phyloP scores from a whole-genome alignment of 2,329 filamentous ascomycete genomes.

The Stagonosporopsis chrysanthemi region DNA sequence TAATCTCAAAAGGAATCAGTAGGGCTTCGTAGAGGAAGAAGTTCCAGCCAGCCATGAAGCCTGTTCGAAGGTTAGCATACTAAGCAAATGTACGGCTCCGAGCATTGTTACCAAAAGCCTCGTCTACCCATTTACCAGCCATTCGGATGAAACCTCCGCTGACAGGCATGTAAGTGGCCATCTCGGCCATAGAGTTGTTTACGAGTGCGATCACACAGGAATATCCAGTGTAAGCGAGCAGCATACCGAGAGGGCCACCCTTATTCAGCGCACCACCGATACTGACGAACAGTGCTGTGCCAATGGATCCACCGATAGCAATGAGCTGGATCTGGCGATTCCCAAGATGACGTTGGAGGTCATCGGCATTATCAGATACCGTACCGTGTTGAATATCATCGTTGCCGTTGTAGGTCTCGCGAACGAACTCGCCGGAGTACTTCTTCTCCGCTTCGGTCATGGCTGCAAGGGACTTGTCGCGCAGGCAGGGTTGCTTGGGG shows the following conservation, averaged over 20 bases:
- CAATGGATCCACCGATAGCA: slow-evolving; percentile 52
- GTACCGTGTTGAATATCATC: slow-evolving; percentile 40
- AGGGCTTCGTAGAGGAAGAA: slow-evolving; percentile 61
- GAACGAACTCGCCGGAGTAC: slow-evolving; percentile 42
- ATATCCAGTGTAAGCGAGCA: slow-evolving; percentile 67
- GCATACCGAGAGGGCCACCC: slow-evolving; percentile 61
- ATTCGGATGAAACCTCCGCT: slow-evolving; percentile 70
- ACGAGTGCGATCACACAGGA: slow-evolving; percentile 64
- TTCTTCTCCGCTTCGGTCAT: slow-evolving; percentile 43
- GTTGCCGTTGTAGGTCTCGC: slow-evolving; percentile 29
- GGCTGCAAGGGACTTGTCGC: slow-evolving; percentile 34
- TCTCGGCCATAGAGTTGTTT: slow-evolving; percentile 72
- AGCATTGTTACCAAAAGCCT: slow-evolving; percentile 5
- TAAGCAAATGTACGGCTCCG: neutral
- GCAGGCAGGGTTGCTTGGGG: slow-evolving; percentile 25
- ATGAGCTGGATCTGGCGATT: slow-evolving; percentile 53
- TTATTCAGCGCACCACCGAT: slow-evolving; percentile 64
- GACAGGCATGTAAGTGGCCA: slow-evolving; percentile 69
- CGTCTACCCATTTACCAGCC: slow-evolving; percentile 18
- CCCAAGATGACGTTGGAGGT: slow-evolving; percentile 50
- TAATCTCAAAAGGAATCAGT: slow-evolving; percentile 62
- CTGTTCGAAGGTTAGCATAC: slow-evolving; percentile 6
- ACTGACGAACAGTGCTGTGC: slow-evolving; percentile 64
- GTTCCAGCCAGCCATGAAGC: slow-evolving; percentile 64
- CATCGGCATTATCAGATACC: slow-evolving; percentile 45